Conservation (phyloP, 129 eudicot genomes). For the Pulicaria dysenterica region DNA sequence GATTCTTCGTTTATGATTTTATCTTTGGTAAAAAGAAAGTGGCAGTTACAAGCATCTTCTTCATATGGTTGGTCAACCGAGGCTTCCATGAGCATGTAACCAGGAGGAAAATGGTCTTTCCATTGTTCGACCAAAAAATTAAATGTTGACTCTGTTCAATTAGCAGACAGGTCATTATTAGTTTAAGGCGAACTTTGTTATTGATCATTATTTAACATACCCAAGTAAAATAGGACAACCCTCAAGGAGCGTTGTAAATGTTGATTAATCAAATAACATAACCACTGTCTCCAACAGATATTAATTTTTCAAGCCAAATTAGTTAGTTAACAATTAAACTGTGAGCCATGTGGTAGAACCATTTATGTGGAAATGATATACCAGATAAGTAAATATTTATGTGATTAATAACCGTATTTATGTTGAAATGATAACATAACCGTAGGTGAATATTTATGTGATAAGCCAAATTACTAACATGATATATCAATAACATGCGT, state of each 20-base stretch:
- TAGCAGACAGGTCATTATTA: conserved; percentile 15
- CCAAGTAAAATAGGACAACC: conserved; percentile 8
- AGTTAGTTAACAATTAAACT: background rate
- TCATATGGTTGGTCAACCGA: conserved; percentile 79
- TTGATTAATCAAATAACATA: conserved; percentile 18
- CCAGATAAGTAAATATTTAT: no score
- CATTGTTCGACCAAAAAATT: conserved; percentile 81
- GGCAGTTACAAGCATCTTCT: conserved; percentile 95
- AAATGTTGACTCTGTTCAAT: conserved; percentile 80
- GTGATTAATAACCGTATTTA: no score
- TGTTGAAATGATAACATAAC: no score
- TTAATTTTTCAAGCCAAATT: conserved; percentile 3
- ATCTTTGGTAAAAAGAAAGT: conserved; percentile 74
- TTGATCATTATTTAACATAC: background rate
- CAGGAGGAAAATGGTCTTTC: conserved; percentile 85
- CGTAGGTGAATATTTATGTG: no score
- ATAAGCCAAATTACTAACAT: no score
- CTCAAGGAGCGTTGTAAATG: conserved; percentile 8
- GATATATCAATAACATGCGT: no score
- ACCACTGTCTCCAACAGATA: background rate
- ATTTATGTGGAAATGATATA: no score
- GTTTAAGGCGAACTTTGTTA: conserved; percentile 1
- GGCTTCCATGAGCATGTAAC: conserved; percentile 76
- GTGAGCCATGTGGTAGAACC: no score
- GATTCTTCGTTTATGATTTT: conserved; percentile 42